A percentile compares a stretch with the other conserved stretches of the same genome.
These are phyloP conservation scores for Podaxis sp. DNA, from an alignment of 768 basidiomycete species.

Conservation along the genomic window DNA sequence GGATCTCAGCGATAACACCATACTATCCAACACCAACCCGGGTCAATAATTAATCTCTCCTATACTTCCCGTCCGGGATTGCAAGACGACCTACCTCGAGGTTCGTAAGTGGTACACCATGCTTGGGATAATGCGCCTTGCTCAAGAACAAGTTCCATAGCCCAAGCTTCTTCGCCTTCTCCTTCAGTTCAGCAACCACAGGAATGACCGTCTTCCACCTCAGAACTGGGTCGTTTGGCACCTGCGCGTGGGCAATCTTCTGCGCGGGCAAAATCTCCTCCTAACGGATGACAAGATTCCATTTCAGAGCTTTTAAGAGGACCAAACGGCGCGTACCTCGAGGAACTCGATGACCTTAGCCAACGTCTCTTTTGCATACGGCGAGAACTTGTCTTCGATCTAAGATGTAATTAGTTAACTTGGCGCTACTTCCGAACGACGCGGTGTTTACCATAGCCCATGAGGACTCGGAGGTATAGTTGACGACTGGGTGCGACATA, in stretches of 20 bases:
- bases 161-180: slow-evolving; percentile 80
- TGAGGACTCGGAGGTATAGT: slow-evolving; percentile 77
- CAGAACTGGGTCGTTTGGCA: slow-evolving; percentile 66
- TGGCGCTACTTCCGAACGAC: neutral
- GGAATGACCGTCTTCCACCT: slow-evolving; percentile 87
- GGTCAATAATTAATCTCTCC: neutral
- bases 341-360: slow-evolving; percentile 81
- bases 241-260: slow-evolving; percentile 72
- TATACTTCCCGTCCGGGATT: neutral
- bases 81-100: slow-evolving; percentile 61
- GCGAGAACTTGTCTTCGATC: slow-evolving; percentile 92
- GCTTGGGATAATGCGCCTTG: slow-evolving; percentile 87
- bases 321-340: slow-evolving; percentile 45
- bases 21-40: slow-evolving; percentile 48
- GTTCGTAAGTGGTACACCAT: slow-evolving; percentile 88
- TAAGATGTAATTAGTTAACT: slow-evolving; percentile 21
- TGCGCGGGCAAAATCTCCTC: slow-evolving; percentile 84
- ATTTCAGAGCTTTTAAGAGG: neutral
- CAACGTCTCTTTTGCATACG: slow-evolving; percentile 82
- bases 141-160: slow-evolving; percentile 98
- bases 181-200: slow-evolving; percentile 80
- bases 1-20: slow-evolving; percentile 94
- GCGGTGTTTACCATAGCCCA: slow-evolving; percentile 69
- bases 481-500: slow-evolving; percentile 72
- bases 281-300: slow-evolving; percentile 32